Evolutionary conservation across 176 grass and related monocot genomes (phyloP), one percentile per base, ranked within the genome.

Genomic region (Carex myosuroides): DNA sequence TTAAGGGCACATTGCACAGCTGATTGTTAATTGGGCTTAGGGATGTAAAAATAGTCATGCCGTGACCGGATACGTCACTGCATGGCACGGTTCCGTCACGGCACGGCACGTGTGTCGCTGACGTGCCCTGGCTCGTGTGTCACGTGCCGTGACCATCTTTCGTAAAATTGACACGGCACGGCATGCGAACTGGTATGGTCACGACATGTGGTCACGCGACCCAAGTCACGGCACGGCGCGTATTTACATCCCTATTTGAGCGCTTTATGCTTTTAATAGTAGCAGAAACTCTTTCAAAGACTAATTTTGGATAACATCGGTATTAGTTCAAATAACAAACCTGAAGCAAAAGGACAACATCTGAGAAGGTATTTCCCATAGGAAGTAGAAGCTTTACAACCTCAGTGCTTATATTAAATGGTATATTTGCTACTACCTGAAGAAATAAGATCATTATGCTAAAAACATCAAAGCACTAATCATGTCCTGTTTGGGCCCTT

Each of bases 341-440:
- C 95, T 98, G 95, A 92, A 98, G 95, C 86, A 98, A 87, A 91
- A 98, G 92, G 57, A 90, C 87, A 54, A 95, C 83, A 16, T 64
- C 60, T 70, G 95, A 98, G 87, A 98, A 98, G 64, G 92, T 85
- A 91, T 98, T 89, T 26, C 95, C 95, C 95, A 95, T 92, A 48
- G 95, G 95, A 78, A 98, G 95, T 86, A 98, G 89, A 63, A 85
- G 86, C 87, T 91, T 98, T 81, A 98, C 83, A 79, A 98, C 91
- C 53, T 98, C 92, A 35, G 95, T 95, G 76, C 92, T 95, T 35
- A 98, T 90, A 90, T 98, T 98, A 80, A 98, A 98, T 57, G 95
- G 95, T 84, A 98, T 87, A 76, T 98, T 98, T 86, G 95, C 85
- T 37, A 95, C 95, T 58, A 95, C 92, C 95, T 98, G 83, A 54